Percentiles rank a stretch among this genome's conserved stretches.
phyloP scores from a whole-genome alignment of 177 flowering plant genomes.

The Vitis hybrid region DNA sequence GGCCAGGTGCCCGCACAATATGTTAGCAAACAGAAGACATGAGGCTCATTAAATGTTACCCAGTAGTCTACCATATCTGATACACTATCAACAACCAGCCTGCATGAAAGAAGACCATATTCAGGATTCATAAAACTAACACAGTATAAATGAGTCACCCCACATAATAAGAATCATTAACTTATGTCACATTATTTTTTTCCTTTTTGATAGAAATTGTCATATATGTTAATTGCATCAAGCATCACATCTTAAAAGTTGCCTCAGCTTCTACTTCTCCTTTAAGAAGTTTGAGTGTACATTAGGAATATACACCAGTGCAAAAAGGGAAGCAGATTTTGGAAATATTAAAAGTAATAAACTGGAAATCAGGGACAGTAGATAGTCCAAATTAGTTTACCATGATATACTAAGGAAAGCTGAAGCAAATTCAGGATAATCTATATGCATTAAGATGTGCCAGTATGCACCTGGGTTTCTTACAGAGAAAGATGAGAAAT shows the following conservation, averaged over 20 bases:
- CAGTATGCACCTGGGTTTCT: too few species aligned
- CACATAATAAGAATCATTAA: neutral
- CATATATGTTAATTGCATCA: neutral
- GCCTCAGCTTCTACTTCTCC: neutral
- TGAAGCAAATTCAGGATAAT: too few species aligned
- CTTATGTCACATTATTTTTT: neutral
- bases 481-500: too few species aligned
- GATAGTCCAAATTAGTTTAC: too few species aligned
- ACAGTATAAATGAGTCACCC: neutral
- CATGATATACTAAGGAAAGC: too few species aligned
- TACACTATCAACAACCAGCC: conserved; percentile 83
- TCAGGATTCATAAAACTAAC: neutral
- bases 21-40: conserved; percentile 89
- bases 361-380: too few species aligned
- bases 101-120: conserved; percentile 29
- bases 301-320: too few species aligned
- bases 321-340: too few species aligned
- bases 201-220: too few species aligned
- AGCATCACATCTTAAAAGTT: neutral
- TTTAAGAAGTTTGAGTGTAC: too few species aligned
- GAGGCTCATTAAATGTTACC: conserved; percentile 97
- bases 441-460: too few species aligned
- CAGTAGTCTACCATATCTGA: conserved; percentile 88
- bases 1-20: conserved; percentile 99
- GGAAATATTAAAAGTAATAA: too few species aligned